These are phyloP conservation scores for Yamadazyma aaseri DNA, from an alignment of 1,139 yeast genomes.

Conservation along the genomic window DNA sequence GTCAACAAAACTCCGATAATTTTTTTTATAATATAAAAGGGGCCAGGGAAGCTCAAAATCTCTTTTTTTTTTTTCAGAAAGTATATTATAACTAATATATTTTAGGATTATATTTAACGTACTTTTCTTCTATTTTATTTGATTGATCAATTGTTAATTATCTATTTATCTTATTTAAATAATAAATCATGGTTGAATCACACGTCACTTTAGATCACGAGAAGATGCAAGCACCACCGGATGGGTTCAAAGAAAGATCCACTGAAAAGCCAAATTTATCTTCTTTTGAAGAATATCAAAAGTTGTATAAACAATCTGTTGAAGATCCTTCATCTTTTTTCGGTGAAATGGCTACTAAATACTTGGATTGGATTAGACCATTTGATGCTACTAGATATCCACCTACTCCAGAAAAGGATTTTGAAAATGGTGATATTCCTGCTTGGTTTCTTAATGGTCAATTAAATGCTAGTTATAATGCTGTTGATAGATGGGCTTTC, in stretches of 20 bases:
- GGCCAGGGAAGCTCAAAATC: too few species aligned
- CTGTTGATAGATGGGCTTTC: slow-evolving; percentile 79
- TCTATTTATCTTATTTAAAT: too few species aligned
- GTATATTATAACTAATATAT: too few species aligned
- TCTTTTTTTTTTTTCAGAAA: too few species aligned
- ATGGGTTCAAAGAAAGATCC: slow-evolving; percentile 55
- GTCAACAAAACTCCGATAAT: slow-evolving; percentile 5
- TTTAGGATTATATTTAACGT: too few species aligned
- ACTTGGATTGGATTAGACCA: slow-evolving; percentile 62
- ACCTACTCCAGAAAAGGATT: slow-evolving; percentile 46
- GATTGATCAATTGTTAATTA: too few species aligned
- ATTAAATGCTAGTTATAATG: slow-evolving; percentile 73
- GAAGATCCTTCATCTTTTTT: slow-evolving; percentile 65
- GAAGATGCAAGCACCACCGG: slow-evolving; percentile 48
- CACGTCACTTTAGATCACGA: slow-evolving; percentile 46
- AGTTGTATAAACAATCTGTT: slow-evolving; percentile 64
- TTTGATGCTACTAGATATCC: slow-evolving; percentile 63
- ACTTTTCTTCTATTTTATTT: too few species aligned
- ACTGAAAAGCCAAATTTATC: slow-evolving; percentile 47
- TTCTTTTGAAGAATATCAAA: slow-evolving; percentile 55
- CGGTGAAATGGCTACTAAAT: slow-evolving; percentile 57
- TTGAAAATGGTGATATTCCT: slow-evolving; percentile 63
- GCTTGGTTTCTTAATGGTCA: slow-evolving; percentile 81
- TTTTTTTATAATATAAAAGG: slow-evolving; percentile 4
- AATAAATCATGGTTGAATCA: slow-evolving; percentile 16